These are phyloP conservation scores for Nannochloropsis oceanica DNA, from an alignment of 108 stramenopile species.

Conservation along the genomic window DNA sequence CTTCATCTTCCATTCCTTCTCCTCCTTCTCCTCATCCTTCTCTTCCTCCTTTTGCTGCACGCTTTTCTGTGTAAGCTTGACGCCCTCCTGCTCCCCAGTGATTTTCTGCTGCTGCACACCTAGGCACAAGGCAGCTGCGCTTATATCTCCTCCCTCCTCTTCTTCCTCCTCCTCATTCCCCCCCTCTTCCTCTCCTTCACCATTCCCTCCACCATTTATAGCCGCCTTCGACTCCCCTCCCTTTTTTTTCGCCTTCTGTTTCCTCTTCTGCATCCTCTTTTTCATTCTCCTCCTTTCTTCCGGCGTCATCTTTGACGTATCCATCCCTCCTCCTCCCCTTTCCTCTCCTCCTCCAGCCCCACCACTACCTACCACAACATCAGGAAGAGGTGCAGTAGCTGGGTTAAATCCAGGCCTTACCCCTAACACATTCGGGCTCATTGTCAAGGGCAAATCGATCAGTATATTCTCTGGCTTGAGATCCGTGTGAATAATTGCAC, in stretches of 20 bases:
- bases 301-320: not conserved
- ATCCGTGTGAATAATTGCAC: slow-evolving; percentile 95
- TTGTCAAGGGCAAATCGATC: slow-evolving; percentile 16
- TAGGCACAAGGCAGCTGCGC: too few species aligned
- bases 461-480: slow-evolving; percentile 95
- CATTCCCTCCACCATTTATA: not conserved
- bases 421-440: not conserved
- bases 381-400: not conserved
- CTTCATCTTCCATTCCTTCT: not conserved
- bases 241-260: not conserved
- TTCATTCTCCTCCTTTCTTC: not conserved
- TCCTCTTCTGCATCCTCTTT: not conserved
- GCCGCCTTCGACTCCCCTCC: not conserved
- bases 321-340: not conserved
- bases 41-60: not conserved
- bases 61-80: not conserved
- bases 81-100: too few species aligned
- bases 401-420: slow-evolving; percentile 4
- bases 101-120: too few species aligned
- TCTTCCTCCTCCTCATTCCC: too few species aligned
- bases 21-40: not conserved
- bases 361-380: not conserved
- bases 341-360: not conserved
- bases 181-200: not conserved
- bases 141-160: too few species aligned